Evolutionary conservation across 257 asterid genomes (phyloP).

Genomic region (Handroanthus guayacan): DNA sequence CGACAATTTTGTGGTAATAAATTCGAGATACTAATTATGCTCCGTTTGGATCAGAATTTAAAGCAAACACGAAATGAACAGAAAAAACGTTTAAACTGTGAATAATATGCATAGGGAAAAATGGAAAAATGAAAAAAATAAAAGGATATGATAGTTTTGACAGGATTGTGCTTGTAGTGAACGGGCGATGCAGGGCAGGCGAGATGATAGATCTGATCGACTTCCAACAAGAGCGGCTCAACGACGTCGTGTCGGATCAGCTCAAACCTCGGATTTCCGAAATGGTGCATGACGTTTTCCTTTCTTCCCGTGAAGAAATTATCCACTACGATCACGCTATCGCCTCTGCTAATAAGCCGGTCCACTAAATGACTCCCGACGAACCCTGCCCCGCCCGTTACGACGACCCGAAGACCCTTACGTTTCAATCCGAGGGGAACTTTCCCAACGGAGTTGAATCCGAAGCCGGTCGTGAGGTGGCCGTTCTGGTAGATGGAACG

Average conservation of each 20-base stretch:
- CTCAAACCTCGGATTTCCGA: slow-evolving; percentile 85
- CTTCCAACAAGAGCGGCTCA: slow-evolving; percentile 86
- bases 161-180: slow-evolving; percentile 96
- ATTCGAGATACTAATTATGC: background rate
- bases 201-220: slow-evolving; percentile 98
- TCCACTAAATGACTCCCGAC: slow-evolving; percentile 96
- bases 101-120: background rate
- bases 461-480: slow-evolving; percentile 54
- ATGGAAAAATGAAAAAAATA: slow-evolving; percentile 52
- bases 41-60: background rate
- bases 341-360: slow-evolving; percentile 83
- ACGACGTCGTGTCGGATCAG: slow-evolving; percentile 98
- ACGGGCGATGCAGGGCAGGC: slow-evolving; percentile 99
- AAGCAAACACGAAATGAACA: too few relatives aligned
- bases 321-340: slow-evolving; percentile 95
- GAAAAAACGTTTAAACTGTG: background rate
- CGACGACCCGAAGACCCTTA: slow-evolving; percentile 78
- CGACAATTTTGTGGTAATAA: background rate
- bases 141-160: slow-evolving; percentile 96
- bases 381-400: slow-evolving; percentile 97
- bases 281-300: slow-evolving; percentile 90
- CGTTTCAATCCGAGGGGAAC: slow-evolving; percentile 80
- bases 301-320: slow-evolving; percentile 94
- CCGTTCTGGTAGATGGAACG: slow-evolving; percentile 64
- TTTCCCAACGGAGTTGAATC: slow-evolving; percentile 75